A percentile compares a stretch with the other conserved stretches of the same genome.
Evolutionary conservation across 2,329 filamentous ascomycete species (phyloP).

Genomic region (Botrytis aclada): DNA sequence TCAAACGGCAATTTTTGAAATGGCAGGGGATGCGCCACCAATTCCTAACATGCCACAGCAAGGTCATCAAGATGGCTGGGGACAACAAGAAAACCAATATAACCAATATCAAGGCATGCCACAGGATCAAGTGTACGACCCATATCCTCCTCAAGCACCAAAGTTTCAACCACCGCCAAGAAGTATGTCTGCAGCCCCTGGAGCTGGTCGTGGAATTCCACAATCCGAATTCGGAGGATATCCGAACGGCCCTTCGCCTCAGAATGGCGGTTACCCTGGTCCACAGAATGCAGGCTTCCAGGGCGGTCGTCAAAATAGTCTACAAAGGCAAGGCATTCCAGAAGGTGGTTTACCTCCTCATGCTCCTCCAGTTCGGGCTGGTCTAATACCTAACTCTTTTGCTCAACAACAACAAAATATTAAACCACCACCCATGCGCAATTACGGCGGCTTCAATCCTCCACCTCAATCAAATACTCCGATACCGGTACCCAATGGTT

Average conservation of each 20-base stretch:
- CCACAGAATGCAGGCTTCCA: constrained; percentile 22
- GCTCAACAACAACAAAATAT: constrained; percentile 49
- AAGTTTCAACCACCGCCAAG: constrained; percentile 33
- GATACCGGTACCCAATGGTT: not conserved
- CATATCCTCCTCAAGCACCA: constrained; percentile 26
- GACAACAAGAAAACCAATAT: constrained; percentile 27
- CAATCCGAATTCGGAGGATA: constrained; percentile 25
- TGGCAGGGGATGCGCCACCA: constrained; percentile 60
- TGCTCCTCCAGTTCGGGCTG: constrained; percentile 60
- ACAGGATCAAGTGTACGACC: constrained; percentile 25
- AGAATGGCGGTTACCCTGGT: constrained; percentile 22
- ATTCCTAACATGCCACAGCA: constrained; percentile 45
- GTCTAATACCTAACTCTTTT: constrained; percentile 57
- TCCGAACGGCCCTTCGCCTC: constrained; percentile 22
- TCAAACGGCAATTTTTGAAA: constrained; percentile 70
- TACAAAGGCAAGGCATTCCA: constrained; percentile 26
- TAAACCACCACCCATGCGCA: constrained; percentile 52
- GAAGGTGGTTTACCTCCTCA: constrained; percentile 53
- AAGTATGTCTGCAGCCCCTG: constrained; percentile 33
- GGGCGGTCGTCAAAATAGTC: constrained; percentile 25
- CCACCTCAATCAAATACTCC: constrained; percentile 4
- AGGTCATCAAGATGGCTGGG: constrained; percentile 31
- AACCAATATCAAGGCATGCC: constrained; percentile 25
- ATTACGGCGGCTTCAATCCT: constrained; percentile 36
- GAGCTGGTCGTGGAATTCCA: constrained; percentile 25